Conservation (phyloP, 495 filamentous ascomycete genomes). For the Penicillium tannophilum region DNA sequence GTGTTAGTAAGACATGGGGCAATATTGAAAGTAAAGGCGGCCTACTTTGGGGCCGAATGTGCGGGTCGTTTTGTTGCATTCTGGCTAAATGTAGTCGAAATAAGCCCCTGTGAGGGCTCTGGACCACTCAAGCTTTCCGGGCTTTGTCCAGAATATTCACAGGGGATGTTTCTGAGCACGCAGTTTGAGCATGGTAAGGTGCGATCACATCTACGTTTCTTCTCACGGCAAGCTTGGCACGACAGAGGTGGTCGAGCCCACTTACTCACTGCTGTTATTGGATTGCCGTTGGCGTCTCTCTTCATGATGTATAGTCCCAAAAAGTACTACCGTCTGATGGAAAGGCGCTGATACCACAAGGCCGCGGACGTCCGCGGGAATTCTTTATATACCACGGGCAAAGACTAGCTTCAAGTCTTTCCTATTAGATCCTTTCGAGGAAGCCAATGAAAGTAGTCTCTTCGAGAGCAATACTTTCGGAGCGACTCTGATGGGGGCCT, state of each 20-base stretch:
- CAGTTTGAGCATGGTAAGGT: constrained; percentile 35
- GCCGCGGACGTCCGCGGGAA: constrained; percentile 16
- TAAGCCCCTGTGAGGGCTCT: neutral
- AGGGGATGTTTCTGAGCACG: constrained; percentile 21
- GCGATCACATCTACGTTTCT: constrained; percentile 34
- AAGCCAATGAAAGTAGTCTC: neutral
- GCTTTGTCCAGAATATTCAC: constrained; percentile 19
- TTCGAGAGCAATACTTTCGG: neutral
- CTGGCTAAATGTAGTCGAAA: neutral
- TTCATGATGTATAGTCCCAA: constrained; percentile 23
- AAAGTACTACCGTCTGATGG: neutral
- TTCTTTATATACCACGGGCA: neutral
- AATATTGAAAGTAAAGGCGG: neutral
- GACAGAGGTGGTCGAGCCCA: constrained; percentile 26
- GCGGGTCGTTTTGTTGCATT: neutral
- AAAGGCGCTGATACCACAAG: neutral
- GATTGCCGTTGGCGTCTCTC: constrained; percentile 15
- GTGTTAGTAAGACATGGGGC: neutral
- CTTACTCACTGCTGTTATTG: constrained; percentile 15
- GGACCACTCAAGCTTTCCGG: neutral
- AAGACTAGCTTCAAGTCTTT: neutral
- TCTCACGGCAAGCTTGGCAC: constrained; percentile 28
- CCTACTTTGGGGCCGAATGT: constrained; percentile 7
- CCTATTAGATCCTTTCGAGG: neutral
- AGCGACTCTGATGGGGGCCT: too few relatives aligned